A percentile compares a stretch with the other conserved stretches of the same genome.
Evolutionary conservation across 2,329 filamentous ascomycete genomes (phyloP).

Genomic region (Colletotrichum liaoningense): DNA sequence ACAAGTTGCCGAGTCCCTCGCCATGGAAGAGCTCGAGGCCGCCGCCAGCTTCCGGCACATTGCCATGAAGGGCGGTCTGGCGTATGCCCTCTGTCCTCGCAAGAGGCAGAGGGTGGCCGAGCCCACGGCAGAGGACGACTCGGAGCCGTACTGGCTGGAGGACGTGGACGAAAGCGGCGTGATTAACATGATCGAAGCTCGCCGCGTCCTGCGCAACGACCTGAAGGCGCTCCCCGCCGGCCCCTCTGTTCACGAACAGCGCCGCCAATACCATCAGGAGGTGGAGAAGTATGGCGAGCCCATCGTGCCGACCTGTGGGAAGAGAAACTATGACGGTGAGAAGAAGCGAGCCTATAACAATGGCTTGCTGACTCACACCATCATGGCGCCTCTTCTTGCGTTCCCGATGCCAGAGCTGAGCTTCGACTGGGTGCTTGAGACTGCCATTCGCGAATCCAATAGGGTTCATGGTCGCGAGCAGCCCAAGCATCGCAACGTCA

Average conservation of each 20-base stretch:
- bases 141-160: slow-evolving; percentile 14
- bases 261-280: slow-evolving; percentile 11
- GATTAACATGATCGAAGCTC: slow-evolving; percentile 17
- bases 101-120: slow-evolving; percentile 16
- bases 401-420: slow-evolving; percentile 30
- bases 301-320: background rate
- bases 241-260: slow-evolving; percentile 11
- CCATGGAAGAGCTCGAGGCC: slow-evolving; percentile 25
- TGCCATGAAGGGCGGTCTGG: slow-evolving; percentile 12
- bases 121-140: background rate
- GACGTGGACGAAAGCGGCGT: slow-evolving; percentile 15
- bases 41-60: slow-evolving; percentile 13
- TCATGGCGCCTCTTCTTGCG: slow-evolving; percentile 22
- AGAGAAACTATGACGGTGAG: slow-evolving; percentile 22
- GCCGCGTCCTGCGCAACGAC: slow-evolving; percentile 23
- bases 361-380: slow-evolving; percentile 20
- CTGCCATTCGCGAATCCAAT: slow-evolving; percentile 19
- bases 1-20: slow-evolving; percentile 4
- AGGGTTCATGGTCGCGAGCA: slow-evolving; percentile 7
- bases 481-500: slow-evolving; percentile 18
- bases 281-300: slow-evolving; percentile 21
- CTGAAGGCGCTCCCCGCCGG: slow-evolving; percentile 13
- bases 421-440: slow-evolving; percentile 27
- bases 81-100: slow-evolving; percentile 25
- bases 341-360: slow-evolving; percentile 29